phyloP scores from a whole-genome alignment of 345 rosid species.

The Citrus hindsii region DNA sequence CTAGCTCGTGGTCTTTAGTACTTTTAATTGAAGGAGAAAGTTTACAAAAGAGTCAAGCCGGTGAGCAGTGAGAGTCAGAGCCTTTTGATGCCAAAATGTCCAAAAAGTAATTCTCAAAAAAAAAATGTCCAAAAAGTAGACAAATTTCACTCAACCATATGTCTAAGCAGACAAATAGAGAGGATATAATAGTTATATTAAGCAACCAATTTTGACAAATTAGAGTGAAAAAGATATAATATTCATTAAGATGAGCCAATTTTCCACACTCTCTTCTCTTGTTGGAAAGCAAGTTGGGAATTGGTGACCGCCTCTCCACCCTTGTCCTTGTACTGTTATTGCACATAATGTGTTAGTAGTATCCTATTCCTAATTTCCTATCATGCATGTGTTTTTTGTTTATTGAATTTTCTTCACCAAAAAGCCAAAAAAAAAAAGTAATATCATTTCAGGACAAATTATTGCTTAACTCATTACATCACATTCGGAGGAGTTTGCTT shows the following conservation, averaged over 20 bases:
- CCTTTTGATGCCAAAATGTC: constrained; percentile 30
- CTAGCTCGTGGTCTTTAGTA: constrained; percentile 36
- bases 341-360: constrained; percentile 1
- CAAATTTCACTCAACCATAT: constrained; percentile 23
- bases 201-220: neutral
- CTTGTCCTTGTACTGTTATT: constrained; percentile 11
- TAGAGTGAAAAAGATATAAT: neutral
- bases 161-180: neutral
- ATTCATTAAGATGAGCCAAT: constrained; percentile 2
- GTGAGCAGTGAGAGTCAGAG: neutral
- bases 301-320: constrained; percentile 62
- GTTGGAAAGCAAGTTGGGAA: constrained; percentile 67
- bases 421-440: neutral
- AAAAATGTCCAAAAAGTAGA: constrained; percentile 28
- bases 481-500: neutral
- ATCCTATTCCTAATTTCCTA: neutral
- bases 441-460: neutral
- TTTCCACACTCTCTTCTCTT: constrained; percentile 42
- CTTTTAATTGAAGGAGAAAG: constrained; percentile 37
- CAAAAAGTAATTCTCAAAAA: no score
- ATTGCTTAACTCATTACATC: neutral
- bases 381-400: neutral
- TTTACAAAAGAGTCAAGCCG: constrained; percentile 8
- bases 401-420: no score
- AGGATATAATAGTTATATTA: neutral